Evolutionary conservation across 2,329 filamentous ascomycete species (phyloP).

Genomic region (Cordyceps fumosorosea): DNA sequence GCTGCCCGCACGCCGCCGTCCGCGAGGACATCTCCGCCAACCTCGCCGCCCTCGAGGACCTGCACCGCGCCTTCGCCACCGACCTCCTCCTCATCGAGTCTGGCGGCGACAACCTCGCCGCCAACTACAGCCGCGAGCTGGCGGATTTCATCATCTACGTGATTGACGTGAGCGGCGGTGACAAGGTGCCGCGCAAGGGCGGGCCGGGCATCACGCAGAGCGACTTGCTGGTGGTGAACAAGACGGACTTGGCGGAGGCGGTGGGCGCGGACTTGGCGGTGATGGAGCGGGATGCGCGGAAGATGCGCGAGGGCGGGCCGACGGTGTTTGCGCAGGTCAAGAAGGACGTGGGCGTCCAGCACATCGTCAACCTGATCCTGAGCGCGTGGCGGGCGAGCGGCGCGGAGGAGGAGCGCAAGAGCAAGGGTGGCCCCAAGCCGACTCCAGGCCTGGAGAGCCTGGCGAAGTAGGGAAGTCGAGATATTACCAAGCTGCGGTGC

Average conservation of each 20-base stretch:
- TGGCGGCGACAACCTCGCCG: conserved; percentile 92
- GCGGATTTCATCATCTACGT: conserved; percentile 99
- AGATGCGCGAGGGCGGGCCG: conserved; percentile 92
- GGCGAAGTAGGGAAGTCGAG: conserved; percentile 16
- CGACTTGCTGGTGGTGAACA: conserved; percentile 90
- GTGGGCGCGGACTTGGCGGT: conserved; percentile 85
- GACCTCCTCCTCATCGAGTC: conserved; percentile 91
- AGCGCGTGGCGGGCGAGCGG: conserved; percentile 92
- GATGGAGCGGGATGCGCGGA: conserved; percentile 90
- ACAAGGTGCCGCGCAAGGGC: conserved; percentile 94
- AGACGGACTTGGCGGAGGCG: conserved; percentile 87
- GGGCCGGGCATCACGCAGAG: conserved; percentile 96
- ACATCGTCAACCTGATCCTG: conserved; percentile 81
- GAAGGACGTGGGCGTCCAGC: conserved; percentile 73
- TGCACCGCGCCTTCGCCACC: conserved; percentile 71
- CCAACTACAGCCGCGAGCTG: conserved; percentile 91
- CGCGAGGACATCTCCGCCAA: conserved; percentile 95
- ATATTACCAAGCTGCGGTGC: neutral
- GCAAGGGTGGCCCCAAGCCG: conserved; percentile 49
- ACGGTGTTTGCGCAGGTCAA: conserved; percentile 98
- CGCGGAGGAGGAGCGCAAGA: conserved; percentile 55
- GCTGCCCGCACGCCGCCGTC: conserved; percentile 93
- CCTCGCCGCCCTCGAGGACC: conserved; percentile 81
- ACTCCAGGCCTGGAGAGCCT: conserved; percentile 50
- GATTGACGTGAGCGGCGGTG: conserved; percentile 91